These are phyloP conservation scores for Dendrocalamus latiflorus DNA, from an alignment of 202 grass and related monocot species.

Conservation along the genomic window DNA sequence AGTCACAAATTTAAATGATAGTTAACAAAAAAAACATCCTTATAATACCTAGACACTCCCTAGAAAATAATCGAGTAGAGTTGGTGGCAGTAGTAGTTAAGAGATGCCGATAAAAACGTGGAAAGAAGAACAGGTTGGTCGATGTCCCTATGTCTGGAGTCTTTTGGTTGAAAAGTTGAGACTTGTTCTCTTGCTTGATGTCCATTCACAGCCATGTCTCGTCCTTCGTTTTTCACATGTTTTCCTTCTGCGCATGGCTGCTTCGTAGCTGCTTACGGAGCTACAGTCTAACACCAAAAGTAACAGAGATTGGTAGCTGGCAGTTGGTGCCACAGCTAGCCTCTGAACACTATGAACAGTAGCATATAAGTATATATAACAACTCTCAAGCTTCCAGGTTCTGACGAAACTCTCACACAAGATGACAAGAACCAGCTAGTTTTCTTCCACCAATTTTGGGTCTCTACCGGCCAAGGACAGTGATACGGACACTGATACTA, in stretches of 20 bases:
- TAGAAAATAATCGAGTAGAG: no score
- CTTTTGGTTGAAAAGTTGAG: background rate
- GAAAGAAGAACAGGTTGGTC: background rate
- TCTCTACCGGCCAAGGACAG: no score
- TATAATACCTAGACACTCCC: no score
- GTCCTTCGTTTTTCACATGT: conserved; percentile 7
- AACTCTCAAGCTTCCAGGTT: background rate
- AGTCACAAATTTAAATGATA: no score
- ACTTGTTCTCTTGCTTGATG: background rate
- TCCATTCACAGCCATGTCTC: background rate
- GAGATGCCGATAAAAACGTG: conserved; percentile 8
- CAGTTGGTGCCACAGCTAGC: background rate
- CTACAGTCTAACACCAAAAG: no score
- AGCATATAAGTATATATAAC: background rate
- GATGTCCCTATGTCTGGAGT: background rate
- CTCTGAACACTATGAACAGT: background rate
- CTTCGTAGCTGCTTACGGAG: background rate
- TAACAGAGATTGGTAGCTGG: background rate
- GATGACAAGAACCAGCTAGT: no score
- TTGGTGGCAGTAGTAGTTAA: background rate
- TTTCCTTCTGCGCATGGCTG: background rate
- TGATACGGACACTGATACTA: no score
- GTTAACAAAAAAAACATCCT: no score
- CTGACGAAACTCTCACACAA: background rate
- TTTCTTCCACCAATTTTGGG: no score